Evolutionary conservation across 345 rosid species (phyloP), one percentile per base, ranked within the genome.

Genomic region (Eucalyptus lansdowneana): DNA sequence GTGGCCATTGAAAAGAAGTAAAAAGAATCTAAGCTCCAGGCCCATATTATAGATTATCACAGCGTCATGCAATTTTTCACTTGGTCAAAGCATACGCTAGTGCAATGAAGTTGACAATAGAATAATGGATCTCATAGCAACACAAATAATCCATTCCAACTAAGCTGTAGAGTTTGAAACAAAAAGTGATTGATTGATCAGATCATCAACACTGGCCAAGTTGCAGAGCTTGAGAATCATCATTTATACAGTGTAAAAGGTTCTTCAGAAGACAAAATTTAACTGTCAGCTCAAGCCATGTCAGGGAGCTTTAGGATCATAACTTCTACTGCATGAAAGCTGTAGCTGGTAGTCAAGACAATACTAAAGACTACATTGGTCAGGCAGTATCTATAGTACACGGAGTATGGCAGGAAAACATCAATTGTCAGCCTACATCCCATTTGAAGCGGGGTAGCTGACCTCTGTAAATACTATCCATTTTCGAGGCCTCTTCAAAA

Each of bases 371-470:
- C 37, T 45, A 88, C 45, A 76, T 62, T 67, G 27, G 81, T 72
- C 3, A 40, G 81, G 45, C 45, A 19, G 25, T 72, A 34, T 19
- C 47, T 76, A 76, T 22, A 76, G 29, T 37, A 76, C 69, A 80
- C 80, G 89, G 56, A 49, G 17, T 72, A 42, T 24, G 44, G 60
- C 34, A 50, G 24, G 72, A 3, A 56, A 88, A 54, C 86, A 37
- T 45, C 54, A 53, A 65, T 85, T 49, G 50, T 93, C 92, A 92
- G 86, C 90, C 91, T 40, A 90, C 93, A 76, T 92, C 94, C 92
- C 92, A 90, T 88, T 93, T 90, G 89, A 92, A 93, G 92, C 86
- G 86, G 51, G 76, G 88, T 85, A 88, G 90, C 40, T 91, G 92
- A 90, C 87, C 14, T 21, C 69, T 51, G 62, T 47, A 83, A 86